Conservation (phyloP, 805 yeast species). For the Ogataea neopini region DNA sequence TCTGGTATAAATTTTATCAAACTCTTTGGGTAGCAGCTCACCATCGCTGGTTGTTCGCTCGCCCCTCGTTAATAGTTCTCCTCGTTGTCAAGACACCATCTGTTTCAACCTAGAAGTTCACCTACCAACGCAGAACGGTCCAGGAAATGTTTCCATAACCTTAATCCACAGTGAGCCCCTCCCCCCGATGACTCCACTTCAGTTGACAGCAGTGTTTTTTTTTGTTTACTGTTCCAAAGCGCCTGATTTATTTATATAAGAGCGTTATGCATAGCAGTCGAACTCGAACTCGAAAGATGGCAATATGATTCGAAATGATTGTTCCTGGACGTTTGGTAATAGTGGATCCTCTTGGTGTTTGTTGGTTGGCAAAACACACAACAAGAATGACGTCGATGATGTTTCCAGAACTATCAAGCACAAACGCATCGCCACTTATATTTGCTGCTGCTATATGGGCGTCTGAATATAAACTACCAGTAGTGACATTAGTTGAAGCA, state of each 20-base stretch:
- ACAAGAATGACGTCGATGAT: slow-evolving; percentile 6
- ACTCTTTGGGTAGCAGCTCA: too few relatives aligned
- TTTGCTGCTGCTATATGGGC: slow-evolving; percentile 6
- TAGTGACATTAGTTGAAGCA: neutral
- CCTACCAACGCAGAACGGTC: too few relatives aligned
- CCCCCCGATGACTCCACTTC: neutral
- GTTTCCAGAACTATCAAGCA: slow-evolving; percentile 7
- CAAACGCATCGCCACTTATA: slow-evolving; percentile 3
- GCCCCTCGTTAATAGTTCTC: too few relatives aligned
- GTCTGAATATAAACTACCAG: neutral
- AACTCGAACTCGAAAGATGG: neutral
- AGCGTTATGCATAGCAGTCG: neutral
- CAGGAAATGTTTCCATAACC: too few relatives aligned
- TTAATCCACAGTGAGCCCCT: too few relatives aligned
- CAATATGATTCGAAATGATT: neutral
- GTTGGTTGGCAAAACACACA: neutral
- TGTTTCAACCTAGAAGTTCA: too few relatives aligned
- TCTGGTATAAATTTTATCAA: too few relatives aligned
- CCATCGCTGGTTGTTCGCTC: too few relatives aligned
- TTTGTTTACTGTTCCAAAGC: slow-evolving; percentile 7
- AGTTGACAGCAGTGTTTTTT: neutral
- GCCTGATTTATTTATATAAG: slow-evolving; percentile 3
- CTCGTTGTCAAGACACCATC: too few relatives aligned
- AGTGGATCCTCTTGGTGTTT: neutral
- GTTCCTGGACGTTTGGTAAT: slow-evolving; percentile 4